Base-by-base conservation (phyloP, 2,329 filamentous ascomycete genomes). In the Xylaria sp. region DNA sequence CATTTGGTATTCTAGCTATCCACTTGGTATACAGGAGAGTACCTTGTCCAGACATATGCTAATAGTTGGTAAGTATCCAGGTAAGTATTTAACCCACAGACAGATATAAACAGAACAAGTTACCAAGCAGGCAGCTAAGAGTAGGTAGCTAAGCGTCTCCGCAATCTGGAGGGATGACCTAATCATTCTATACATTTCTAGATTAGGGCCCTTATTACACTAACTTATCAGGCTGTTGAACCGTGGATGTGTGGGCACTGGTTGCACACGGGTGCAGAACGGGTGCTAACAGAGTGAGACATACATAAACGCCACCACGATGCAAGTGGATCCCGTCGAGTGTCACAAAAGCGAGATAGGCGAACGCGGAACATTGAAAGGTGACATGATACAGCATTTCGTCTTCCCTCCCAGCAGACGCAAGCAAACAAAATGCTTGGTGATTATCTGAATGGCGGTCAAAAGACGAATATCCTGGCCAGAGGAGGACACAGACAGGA, bases 271-370 rank as follows among this genome's bases (percentile, higher is more conserved):
- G 41, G 41, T 46, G 41, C 41, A 46, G 41, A 46, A 62, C 60
- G 62, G 67, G 64, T 36, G 62, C 52, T 58, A 48, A 67, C 56
- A 52, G 69, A 73, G 74, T 76, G 72, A 79, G 78, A 79, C 78
- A 79, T 77, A 73, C 75, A 71, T 76, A 72, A 72, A 72, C 73
- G 73, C 65, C 68, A 68, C 69, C 63, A 75, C 72, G 70, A 64
- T 74, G 70, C 52, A 54, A 36, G 74, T 74, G 73, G 71, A 68
- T 72, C 71, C 71, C 68, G 64, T 74, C 77, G 55, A 79, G 80
- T 80, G 73, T 81, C 76, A 67, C 69, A 39, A 23, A 46, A 15
- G 13, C 33, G 43, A 54, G 57, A 58, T 59, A 65, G 55, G 62
- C 55, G 63, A 61, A 60, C 49, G 39, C 39, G 49, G 48, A 49